phyloP scores from a whole-genome alignment of 2,329 filamentous ascomycete species.

The Neopestalotiopsis sp. region DNA sequence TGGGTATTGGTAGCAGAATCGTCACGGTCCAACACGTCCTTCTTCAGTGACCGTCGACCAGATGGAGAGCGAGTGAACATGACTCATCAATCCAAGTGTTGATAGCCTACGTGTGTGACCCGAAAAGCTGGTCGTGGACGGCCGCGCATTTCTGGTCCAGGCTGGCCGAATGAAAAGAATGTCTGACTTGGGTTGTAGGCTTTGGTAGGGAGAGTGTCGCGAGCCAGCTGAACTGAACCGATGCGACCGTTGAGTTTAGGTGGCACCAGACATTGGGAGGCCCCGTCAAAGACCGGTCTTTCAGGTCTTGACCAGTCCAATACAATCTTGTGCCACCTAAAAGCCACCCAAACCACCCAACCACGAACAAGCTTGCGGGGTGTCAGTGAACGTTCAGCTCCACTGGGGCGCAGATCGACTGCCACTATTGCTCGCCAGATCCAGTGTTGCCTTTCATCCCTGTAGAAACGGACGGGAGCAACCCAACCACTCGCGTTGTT shows the following conservation, averaged over 20 bases:
- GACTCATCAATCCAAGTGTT: background rate
- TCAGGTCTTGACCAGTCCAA: too few species aligned
- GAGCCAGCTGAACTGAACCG: background rate
- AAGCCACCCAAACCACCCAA: background rate
- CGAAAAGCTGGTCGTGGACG: background rate
- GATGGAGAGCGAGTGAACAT: background rate
- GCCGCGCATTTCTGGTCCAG: background rate
- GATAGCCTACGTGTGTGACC: background rate
- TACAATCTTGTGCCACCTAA: too few species aligned
- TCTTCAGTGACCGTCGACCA: background rate
- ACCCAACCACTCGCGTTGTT: constrained; percentile 14
- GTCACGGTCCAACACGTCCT: too few species aligned
- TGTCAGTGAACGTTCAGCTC: background rate
- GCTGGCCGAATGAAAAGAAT: background rate
- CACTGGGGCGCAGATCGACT: background rate
- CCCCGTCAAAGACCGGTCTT: background rate
- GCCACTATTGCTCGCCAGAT: background rate
- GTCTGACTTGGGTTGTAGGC: background rate
- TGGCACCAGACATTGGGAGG: background rate
- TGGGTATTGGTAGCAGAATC: too few species aligned
- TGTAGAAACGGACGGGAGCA: background rate
- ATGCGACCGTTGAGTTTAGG: background rate
- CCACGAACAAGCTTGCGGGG: background rate
- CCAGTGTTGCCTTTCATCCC: background rate
- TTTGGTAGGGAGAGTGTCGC: background rate